Evolutionary conservation across 768 basidiomycete species (phyloP), one percentile per base, ranked within the genome.

Genomic region (Collybia sordida): DNA sequence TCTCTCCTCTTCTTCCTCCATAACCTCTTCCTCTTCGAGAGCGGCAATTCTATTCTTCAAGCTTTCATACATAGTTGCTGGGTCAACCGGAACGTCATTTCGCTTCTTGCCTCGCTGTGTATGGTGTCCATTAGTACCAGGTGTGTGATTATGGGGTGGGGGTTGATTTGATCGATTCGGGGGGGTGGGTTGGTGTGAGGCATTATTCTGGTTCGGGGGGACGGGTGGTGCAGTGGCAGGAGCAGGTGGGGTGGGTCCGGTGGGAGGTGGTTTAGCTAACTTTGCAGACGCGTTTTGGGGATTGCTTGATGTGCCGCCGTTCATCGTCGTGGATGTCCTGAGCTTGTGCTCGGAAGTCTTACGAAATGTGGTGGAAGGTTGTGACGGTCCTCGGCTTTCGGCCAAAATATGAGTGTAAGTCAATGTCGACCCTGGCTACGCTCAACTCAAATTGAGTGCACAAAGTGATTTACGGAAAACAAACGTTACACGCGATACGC

Each of bases 1-100:
- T 57, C 78, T 76, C 64, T 93, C 91, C 67, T 93, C 91, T 67
- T 94, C 92, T 62, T 93, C 91, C 60, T 90, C 89, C 27, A 89
- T 72, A 6, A 87, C 86, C 61, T 90, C 88, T 62, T 91, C 91
- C 66, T 93, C 91, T 63, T 94, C 91, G 56, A 94, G 72, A 37
- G 89, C 90, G 4, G 92, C 90, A 69, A 94, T 94, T 65, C 90
- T 79, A 66, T 77, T 93, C 80, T 88, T 92, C 60, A 94, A 74
- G 47, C 83, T 88, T 67, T 93, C 91, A 65, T 92, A 92, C 88
- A 93, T 89, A 36, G 82, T 79, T 2, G 84, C 86, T 47, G 90
- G 90, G 72, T 94, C 91, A 47, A 89, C 80, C 18, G 84, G 85
- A 6, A 75, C 64, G 53, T 86, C 87, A 57, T 73, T 78, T 68